Percentiles rank a stretch among this genome's conserved stretches.
These are phyloP conservation scores for Endothia cerciana DNA, from an alignment of 2,329 filamentous ascomycete species.

Conservation along the genomic window DNA sequence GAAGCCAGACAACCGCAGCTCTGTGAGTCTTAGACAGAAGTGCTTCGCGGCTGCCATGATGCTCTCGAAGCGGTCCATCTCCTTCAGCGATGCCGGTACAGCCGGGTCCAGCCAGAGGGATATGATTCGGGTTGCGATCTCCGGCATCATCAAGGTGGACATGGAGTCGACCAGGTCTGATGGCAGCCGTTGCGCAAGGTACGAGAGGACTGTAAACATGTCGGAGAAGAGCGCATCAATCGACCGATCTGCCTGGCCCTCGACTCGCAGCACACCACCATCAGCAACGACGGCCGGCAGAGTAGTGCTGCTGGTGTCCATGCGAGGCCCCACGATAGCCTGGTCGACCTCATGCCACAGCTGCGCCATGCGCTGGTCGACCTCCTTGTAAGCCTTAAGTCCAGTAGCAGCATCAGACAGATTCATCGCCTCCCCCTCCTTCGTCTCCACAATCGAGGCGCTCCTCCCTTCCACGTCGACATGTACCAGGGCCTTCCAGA, in stretches of 20 bases:
- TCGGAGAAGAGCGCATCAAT: conserved; percentile 59
- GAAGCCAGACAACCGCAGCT: conserved; percentile 64
- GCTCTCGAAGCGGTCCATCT: conserved; percentile 72
- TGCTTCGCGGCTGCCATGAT: conserved; percentile 65
- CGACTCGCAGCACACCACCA: conserved; percentile 48
- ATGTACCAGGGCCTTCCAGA: conserved; percentile 72
- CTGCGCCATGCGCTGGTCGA: conserved; percentile 61
- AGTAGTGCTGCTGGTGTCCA: conserved; percentile 44
- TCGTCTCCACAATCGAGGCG: conserved; percentile 59
- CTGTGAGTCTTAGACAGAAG: conserved; percentile 67
- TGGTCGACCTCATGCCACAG: conserved; percentile 67
- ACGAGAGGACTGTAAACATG: conserved; percentile 54
- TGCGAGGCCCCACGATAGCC: conserved; percentile 64
- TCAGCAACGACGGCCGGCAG: conserved; percentile 47
- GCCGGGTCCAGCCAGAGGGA: conserved; percentile 74
- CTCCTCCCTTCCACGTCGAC: conserved; percentile 60
- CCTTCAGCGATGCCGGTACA: conserved; percentile 74
- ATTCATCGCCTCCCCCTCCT: conserved; percentile 56
- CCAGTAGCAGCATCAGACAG: conserved; percentile 59
- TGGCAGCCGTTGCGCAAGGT: conserved; percentile 57
- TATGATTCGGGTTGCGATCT: conserved; percentile 69
- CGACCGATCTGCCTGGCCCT: conserved; percentile 48
- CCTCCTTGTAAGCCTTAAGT: conserved; percentile 62
- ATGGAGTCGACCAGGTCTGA: conserved; percentile 61
- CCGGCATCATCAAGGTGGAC: conserved; percentile 71